Base-by-base conservation (phyloP, 2,329 filamentous ascomycete species). In the Pseudocercospora eumusae region DNA sequence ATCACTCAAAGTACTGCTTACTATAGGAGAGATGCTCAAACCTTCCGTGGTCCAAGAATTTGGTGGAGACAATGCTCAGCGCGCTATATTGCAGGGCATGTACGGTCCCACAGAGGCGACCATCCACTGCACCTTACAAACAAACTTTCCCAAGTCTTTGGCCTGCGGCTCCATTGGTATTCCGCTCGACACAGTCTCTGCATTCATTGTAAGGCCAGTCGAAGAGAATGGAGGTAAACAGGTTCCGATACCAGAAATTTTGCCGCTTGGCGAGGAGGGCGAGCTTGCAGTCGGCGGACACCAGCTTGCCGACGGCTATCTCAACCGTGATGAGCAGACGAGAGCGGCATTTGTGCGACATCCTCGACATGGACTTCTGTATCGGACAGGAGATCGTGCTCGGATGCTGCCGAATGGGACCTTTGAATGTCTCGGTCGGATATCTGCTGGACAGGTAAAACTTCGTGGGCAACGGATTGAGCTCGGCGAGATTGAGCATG, bases 1-100 rank as follows among this genome's bases (percentile, higher is more conserved):
- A 0, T 77, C 79, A 0, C 75, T 97, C 40, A 86, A 83, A 57
- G 76, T 93, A 0, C 80, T 97, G 0, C 78, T 97, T 23, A 96
- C 92, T 0, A 96, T 96, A 68, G 93, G 93, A 5, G 93, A 97
- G 75, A 96, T 96, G 92, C 83, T 97, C 36, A 96, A 90, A 3
- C 81, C 83, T 45, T 84, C 86, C 8, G 88, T 97, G 1, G 82
- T 96, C 21, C 79, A 85, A 36, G 91, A 96, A 71, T 97, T 95
- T 79, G 92, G 91, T 5, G 85, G 85, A 2, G 78, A 80, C 9
- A 71, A 75, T 0, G 72, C 71, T 0, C 77, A 76, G 7, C 73
- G 79, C 1, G 88, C 89, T 67, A 87, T 96, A 47, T 81, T 97
- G 0, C 93, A 91, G 84, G 93, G 88, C 33, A 96, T 96, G 92